These are phyloP conservation scores for Lachnum nothofagi DNA, from an alignment of 2,329 filamentous ascomycete species.

Conservation along the genomic window DNA sequence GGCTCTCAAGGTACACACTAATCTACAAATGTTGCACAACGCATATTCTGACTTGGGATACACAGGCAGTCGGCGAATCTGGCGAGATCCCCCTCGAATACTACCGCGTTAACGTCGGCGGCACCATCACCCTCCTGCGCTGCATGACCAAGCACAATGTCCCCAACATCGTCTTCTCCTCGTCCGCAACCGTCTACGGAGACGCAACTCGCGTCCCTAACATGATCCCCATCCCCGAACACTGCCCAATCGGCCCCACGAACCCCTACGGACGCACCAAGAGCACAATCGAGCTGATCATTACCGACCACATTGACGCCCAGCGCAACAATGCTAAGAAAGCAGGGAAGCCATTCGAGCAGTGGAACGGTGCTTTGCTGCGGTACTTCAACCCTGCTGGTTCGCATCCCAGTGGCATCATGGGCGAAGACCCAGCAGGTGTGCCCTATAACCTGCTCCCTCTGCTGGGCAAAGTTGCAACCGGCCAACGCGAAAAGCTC, in stretches of 20 bases:
- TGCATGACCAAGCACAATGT: slow-evolving; percentile 89
- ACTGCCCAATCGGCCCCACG: slow-evolving; percentile 91
- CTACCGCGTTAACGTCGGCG: slow-evolving; percentile 94
- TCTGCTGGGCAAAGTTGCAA: slow-evolving; percentile 89
- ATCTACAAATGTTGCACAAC: slow-evolving; percentile 4
- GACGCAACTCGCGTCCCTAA: slow-evolving; percentile 92
- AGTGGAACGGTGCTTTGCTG: slow-evolving; percentile 89
- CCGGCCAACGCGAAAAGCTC: slow-evolving; percentile 89
- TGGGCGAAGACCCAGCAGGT: slow-evolving; percentile 96
- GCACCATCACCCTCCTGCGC: slow-evolving; percentile 79
- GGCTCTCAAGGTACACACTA: slow-evolving; percentile 71
- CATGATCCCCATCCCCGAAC: slow-evolving; percentile 98
- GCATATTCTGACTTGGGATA: slow-evolving; percentile 11
- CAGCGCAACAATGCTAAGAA: slow-evolving; percentile 80
- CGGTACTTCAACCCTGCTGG: slow-evolving; percentile 98
- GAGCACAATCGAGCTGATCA: slow-evolving; percentile 83
- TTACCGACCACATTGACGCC: slow-evolving; percentile 83
- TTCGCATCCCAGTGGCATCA: slow-evolving; percentile 88
- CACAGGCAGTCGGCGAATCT: slow-evolving; percentile 89
- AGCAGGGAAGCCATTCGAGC: slow-evolving; percentile 67
- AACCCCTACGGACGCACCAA: slow-evolving; percentile 98
- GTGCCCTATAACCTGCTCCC: slow-evolving; percentile 94
- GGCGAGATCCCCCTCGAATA: slow-evolving; percentile 92
- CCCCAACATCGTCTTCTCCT: slow-evolving; percentile 96
- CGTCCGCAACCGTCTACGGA: slow-evolving; percentile 95